Evolutionary conservation across 176 grass and related monocot species (phyloP).

Genomic region (Avena insularis): DNA sequence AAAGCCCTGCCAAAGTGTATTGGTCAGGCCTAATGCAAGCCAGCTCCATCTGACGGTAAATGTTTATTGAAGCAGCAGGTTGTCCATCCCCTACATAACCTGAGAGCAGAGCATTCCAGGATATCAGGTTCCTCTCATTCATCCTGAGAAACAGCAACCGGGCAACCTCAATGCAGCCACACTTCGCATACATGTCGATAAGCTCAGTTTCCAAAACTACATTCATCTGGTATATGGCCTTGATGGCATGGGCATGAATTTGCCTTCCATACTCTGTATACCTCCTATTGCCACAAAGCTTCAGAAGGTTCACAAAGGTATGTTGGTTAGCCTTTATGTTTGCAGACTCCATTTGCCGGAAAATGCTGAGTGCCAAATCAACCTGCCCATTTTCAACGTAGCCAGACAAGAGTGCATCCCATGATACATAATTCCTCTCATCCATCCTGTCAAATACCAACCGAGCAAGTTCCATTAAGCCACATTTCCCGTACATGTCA

Average conservation of each 20-base stretch:
- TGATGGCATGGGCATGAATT: constrained; percentile 55
- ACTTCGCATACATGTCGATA: constrained; percentile 67
- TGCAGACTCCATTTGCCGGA: constrained; percentile 45
- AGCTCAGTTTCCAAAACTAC: constrained; percentile 63
- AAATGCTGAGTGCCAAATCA: constrained; percentile 49
- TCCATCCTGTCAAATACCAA: constrained; percentile 52
- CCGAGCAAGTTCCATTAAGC: constrained; percentile 43
- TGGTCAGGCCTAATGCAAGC: constrained; percentile 43
- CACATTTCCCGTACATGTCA: constrained; percentile 62
- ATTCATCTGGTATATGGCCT: constrained; percentile 52
- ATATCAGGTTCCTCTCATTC: constrained; percentile 60
- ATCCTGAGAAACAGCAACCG: constrained; percentile 58
- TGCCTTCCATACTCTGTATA: constrained; percentile 54
- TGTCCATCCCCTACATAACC: constrained; percentile 49
- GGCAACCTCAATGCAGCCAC: constrained; percentile 56
- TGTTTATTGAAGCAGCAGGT: constrained; percentile 35
- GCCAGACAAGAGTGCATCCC: constrained; percentile 64
- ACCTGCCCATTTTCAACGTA: constrained; percentile 56
- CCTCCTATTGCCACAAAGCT: constrained; percentile 47
- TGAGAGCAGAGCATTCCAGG: constrained; percentile 53
- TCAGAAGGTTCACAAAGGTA: constrained; percentile 59
- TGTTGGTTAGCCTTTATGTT: constrained; percentile 60
- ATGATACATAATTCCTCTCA: constrained; percentile 61
- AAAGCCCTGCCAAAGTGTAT: constrained; percentile 51
- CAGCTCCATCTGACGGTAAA: constrained; percentile 48